These are phyloP conservation scores for Linum tenue DNA, from an alignment of 345 rosid genomes.

Conservation along the genomic window DNA sequence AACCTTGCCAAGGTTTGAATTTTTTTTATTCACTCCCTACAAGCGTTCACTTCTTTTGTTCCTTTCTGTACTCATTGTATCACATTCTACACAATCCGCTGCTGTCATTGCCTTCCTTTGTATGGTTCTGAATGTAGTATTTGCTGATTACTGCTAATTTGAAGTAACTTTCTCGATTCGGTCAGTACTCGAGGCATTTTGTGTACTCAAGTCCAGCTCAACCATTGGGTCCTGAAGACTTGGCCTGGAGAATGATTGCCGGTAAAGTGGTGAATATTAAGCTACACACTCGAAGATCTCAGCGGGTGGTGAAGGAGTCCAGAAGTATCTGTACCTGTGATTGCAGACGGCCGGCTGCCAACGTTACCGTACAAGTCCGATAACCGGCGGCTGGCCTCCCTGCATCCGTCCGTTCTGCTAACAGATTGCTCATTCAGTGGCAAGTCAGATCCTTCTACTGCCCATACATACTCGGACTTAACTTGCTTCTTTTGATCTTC, in stretches of 20 bases:
- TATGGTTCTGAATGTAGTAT: not conserved
- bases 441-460: too few relatives aligned
- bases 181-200: conserved; percentile 76
- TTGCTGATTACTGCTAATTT: not conserved
- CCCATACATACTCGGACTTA: too few relatives aligned
- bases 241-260: conserved; percentile 83
- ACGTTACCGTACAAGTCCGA: not conserved
- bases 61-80: too few relatives aligned
- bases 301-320: conserved; percentile 66
- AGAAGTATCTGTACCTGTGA: conserved; percentile 74
- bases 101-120: too few relatives aligned
- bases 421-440: too few relatives aligned
- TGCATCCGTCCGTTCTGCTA: too few relatives aligned
- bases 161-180: conserved; percentile 6
- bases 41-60: not conserved
- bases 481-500: too few relatives aligned
- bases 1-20: conserved; percentile 63
- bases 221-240: conserved; percentile 92
- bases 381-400: too few relatives aligned
- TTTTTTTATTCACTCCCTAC: not conserved
- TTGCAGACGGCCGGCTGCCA: conserved; percentile 32
- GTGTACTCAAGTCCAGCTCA: conserved; percentile 85
- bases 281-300: conserved; percentile 74
- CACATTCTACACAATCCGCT: too few relatives aligned
- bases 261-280: conserved; percentile 82